A percentile compares a stretch with the other conserved stretches of the same genome.
Conservation (phyloP, 148 eudicot genomes). For the Simmondsia chinensis region DNA sequence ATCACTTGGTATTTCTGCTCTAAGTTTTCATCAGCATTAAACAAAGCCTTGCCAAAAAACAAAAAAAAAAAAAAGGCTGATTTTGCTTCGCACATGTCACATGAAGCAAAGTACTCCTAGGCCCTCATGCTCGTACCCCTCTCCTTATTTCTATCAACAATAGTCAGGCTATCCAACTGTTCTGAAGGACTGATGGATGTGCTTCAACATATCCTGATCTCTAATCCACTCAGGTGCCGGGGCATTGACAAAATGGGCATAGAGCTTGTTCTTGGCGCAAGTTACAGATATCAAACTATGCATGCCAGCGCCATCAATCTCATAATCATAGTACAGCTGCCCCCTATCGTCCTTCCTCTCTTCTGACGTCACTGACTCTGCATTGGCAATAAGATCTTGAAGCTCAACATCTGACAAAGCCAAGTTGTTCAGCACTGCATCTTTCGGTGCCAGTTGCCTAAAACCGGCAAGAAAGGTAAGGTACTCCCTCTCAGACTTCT, state of each 20-base stretch:
- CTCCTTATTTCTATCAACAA: no score
- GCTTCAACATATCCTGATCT: slow-evolving; percentile 71
- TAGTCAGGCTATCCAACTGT: slow-evolving; percentile 55
- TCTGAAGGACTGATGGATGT: slow-evolving; percentile 67
- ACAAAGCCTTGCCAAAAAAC: no score
- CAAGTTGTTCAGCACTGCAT: slow-evolving; percentile 49
- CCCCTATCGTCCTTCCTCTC: slow-evolving; percentile 71
- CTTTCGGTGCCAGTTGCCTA: slow-evolving; percentile 63
- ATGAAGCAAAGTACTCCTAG: no score
- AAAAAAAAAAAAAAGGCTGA: no score
- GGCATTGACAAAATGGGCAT: slow-evolving; percentile 88
- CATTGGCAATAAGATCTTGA: slow-evolving; percentile 58
- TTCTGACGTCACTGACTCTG: slow-evolving; percentile 43
- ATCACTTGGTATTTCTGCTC: no score
- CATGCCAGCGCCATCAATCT: slow-evolving; percentile 44
- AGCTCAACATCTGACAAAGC: slow-evolving; percentile 73
- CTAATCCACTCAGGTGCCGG: slow-evolving; percentile 72
- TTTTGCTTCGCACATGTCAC: no score
- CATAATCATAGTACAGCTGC: slow-evolving; percentile 74
- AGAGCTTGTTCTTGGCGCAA: slow-evolving; percentile 74
- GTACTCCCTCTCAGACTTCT: slow-evolving; percentile 70
- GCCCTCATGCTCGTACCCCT: no score
- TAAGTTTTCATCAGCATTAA: no score
- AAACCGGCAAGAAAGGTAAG: slow-evolving; percentile 59
- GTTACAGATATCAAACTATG: slow-evolving; percentile 84